phyloP scores from a whole-genome alignment of 305 asterid species.

The Nicotiana rustica region DNA sequence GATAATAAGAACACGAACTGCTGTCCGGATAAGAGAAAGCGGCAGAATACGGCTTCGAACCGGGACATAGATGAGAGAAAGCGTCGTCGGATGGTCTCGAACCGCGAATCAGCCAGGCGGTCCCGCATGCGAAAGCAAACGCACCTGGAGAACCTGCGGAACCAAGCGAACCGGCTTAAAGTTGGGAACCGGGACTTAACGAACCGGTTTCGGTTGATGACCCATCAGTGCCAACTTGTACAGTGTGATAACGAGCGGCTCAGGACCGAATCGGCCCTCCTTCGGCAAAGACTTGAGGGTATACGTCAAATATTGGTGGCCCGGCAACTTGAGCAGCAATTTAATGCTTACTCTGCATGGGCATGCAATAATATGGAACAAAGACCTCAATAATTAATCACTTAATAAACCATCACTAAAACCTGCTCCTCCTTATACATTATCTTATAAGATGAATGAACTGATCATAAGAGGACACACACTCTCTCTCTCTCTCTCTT shows the following conservation, averaged over 20 bases:
- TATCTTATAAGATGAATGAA: conserved; percentile 10
- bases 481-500: conserved; percentile 15
- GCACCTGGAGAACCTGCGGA: conserved; percentile 83
- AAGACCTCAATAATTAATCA: conserved; percentile 45
- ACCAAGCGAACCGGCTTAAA: conserved; percentile 61
- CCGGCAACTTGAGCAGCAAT: conserved; percentile 72
- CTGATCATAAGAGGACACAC: neutral
- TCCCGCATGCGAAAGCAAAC: conserved; percentile 88
- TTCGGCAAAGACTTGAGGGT: conserved; percentile 73
- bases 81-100: conserved; percentile 78
- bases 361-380: conserved; percentile 57
- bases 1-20: conserved; percentile 34
- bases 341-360: conserved; percentile 58
- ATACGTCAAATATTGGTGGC: conserved; percentile 70
- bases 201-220: conserved; percentile 62
- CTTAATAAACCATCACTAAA: conserved; percentile 32
- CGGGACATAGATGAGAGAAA: too few relatives aligned
- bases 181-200: conserved; percentile 60
- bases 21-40: conserved; percentile 37
- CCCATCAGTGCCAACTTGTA: conserved; percentile 51
- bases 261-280: conserved; percentile 63
- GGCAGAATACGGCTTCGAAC: too few relatives aligned
- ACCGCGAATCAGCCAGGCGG: conserved; percentile 89
- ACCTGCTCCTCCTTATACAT: neutral
- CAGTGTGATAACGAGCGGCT: conserved; percentile 60